Evolutionary conservation across 805 yeast species (phyloP).

Genomic region (Saccharomycopsis microspora): DNA sequence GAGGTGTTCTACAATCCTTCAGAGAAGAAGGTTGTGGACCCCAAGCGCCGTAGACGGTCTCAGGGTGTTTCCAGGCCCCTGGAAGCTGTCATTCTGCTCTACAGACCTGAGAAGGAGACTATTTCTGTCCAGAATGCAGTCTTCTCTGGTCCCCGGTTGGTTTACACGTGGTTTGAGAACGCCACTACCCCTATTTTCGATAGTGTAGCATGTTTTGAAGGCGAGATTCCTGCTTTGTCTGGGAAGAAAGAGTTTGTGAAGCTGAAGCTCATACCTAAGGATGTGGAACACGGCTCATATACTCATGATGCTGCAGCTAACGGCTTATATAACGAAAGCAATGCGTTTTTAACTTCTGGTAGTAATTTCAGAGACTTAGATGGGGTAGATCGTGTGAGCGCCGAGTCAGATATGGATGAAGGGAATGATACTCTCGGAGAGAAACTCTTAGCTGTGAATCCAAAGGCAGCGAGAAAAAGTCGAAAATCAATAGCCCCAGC

Average conservation of each 20-base stretch:
- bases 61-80: slow-evolving; percentile 34
- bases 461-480: slow-evolving; percentile 22
- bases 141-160: slow-evolving; percentile 25
- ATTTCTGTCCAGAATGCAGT: slow-evolving; percentile 22
- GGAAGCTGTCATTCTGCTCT: slow-evolving; percentile 32
- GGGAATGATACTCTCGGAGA: slow-evolving; percentile 43
- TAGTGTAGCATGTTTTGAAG: slow-evolving; percentile 39
- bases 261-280: slow-evolving; percentile 1
- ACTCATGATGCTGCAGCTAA: slow-evolving; percentile 41
- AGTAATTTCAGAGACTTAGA: slow-evolving; percentile 47
- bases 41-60: slow-evolving; percentile 31
- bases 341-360: slow-evolving; percentile 40
- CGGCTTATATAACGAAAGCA: slow-evolving; percentile 46
- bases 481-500: slow-evolving; percentile 25
- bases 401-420: slow-evolving; percentile 32
- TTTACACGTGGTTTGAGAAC: slow-evolving; percentile 52
- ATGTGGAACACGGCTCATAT: slow-evolving; percentile 8
- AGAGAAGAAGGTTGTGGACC: slow-evolving; percentile 9
- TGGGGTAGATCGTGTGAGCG: slow-evolving; percentile 14
- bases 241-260: slow-evolving; percentile 1
- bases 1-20: slow-evolving; percentile 62
- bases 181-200: slow-evolving; percentile 48
- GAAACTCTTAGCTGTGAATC: slow-evolving; percentile 22
- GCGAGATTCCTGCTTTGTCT: slow-evolving; percentile 2
- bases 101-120: slow-evolving; percentile 28